Evolutionary conservation across 2,329 filamentous ascomycete genomes (phyloP), one percentile per base, ranked within the genome.

Genomic region (Cercospora sesami): DNA sequence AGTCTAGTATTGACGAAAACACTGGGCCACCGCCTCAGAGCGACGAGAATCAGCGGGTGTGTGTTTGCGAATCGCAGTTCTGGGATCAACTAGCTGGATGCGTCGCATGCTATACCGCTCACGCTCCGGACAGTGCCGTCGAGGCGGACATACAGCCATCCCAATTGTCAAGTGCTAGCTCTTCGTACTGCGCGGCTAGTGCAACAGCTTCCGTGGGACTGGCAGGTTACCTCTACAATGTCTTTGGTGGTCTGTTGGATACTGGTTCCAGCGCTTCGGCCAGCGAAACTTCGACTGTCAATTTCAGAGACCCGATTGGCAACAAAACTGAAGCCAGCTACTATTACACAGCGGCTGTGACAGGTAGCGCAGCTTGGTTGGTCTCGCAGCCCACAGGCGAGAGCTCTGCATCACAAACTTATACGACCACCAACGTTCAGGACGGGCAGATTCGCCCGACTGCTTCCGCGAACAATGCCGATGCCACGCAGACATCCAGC

Each of bases 291-390:
- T 57, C 64, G 14, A 60, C 64, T 16, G 51, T 59, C 48, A 58
- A 57, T 28, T 64, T 58, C 63, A 73, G 72, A 28, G 75, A 77
- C 62, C 72, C 75, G 8, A 71, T 77, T 31, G 74, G 72, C 26
- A 75, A 74, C 63, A 68, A 70, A 59, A 77, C 75, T 16, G 75
- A 68, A 6, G 73, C 75, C n/a, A 73, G 71, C 42, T 66, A 68
- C 10, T 77, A 77, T 64, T 76, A 60, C 65, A 77, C 74, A 4
- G 70, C 74, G 4, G 69, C 69, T 3, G 69, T 75, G 12, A 77
- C 75, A 26, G 75, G 75, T 18, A 69, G 59, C 21, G 65, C 67
- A 10, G 73, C 71, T 18, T 75, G 67, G 60, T 51, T 69, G 18
- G 55, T 75, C 16, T 70, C 70, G 36, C 61, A 72, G 21, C 63